Evolutionary conservation across 169 alveolate species (phyloP).

Genomic region (Fabrea salina): DNA sequence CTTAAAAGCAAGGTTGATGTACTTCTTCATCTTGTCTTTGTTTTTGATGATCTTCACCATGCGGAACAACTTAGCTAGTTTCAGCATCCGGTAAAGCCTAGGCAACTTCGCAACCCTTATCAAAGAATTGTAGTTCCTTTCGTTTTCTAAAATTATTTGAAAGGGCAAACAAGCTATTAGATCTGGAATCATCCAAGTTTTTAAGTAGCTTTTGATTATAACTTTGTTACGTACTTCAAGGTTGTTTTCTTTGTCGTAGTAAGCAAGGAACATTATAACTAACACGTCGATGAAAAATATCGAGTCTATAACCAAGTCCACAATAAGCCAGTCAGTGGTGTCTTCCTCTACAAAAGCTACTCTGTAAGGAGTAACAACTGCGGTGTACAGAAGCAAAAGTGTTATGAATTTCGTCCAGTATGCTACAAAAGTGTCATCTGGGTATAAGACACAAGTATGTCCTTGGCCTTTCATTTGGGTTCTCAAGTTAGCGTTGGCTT

Average conservation of each 20-base stretch:
- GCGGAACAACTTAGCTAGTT: slow-evolving; percentile 39
- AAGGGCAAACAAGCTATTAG: slow-evolving; percentile 58
- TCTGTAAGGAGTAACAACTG: slow-evolving; percentile 36
- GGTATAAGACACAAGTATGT: slow-evolving; percentile 31
- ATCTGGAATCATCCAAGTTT: slow-evolving; percentile 68
- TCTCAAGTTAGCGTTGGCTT: too few species aligned
- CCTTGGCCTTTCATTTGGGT: too few species aligned
- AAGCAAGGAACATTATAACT: slow-evolving; percentile 43
- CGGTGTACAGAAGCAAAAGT: slow-evolving; percentile 32
- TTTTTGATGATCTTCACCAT: slow-evolving; percentile 48
- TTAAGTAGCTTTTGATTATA: slow-evolving; percentile 47
- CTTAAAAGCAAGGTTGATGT: slow-evolving; percentile 34
- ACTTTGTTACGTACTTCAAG: slow-evolving; percentile 23
- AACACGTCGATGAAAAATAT: slow-evolving; percentile 52
- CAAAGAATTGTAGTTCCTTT: slow-evolving; percentile 26
- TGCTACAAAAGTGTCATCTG: slow-evolving; percentile 33
- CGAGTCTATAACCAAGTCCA: slow-evolving; percentile 39
- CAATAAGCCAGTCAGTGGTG: slow-evolving; percentile 7
- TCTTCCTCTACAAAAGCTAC: slow-evolving; percentile 31
- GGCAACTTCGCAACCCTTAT: slow-evolving; percentile 48
- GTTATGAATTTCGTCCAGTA: slow-evolving; percentile 36
- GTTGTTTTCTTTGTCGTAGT: slow-evolving; percentile 40
- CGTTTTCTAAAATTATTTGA: slow-evolving; percentile 29
- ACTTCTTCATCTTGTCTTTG: slow-evolving; percentile 34
- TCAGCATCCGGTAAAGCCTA: slow-evolving; percentile 41